Evolutionary conservation across 2,329 filamentous ascomycete genomes (phyloP).

Genomic region (Colletotrichum coccodes): DNA sequence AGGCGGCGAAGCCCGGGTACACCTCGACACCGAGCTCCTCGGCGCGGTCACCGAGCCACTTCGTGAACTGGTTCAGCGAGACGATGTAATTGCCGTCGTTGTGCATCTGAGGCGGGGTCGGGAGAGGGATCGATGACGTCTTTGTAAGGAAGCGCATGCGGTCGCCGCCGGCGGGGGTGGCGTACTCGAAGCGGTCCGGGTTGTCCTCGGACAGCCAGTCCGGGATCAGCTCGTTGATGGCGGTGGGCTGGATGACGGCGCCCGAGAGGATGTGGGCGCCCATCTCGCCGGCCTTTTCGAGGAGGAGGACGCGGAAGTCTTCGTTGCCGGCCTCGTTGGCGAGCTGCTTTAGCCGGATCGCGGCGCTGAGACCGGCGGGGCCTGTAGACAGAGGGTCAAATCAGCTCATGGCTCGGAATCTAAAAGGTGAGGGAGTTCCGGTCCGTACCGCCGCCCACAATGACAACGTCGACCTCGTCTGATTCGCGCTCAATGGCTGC

Average conservation of each 20-base stretch:
- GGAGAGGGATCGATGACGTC: constrained; percentile 80
- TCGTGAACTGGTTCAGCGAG: constrained; percentile 92
- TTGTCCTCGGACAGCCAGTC: constrained; percentile 94
- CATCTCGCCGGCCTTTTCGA: constrained; percentile 96
- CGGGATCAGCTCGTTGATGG: constrained; percentile 89
- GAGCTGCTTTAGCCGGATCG: constrained; percentile 94
- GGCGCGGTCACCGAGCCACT: constrained; percentile 96
- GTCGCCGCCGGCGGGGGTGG: constrained; percentile 84
- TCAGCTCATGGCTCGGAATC: neutral
- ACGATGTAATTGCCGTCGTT: constrained; percentile 99
- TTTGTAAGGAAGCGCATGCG: constrained; percentile 96
- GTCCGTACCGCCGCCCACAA: constrained; percentile 82
- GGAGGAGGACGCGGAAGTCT: constrained; percentile 89
- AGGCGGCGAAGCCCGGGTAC: constrained; percentile 94
- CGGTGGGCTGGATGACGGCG: constrained; percentile 90
- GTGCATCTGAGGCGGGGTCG: constrained; percentile 95
- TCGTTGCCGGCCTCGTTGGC: constrained; percentile 96
- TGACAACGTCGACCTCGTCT: constrained; percentile 96
- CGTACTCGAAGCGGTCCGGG: constrained; percentile 85
- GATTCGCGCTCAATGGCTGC: constrained; percentile 82
- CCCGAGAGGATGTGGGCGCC: constrained; percentile 96
- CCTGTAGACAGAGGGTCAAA: constrained; percentile 52
- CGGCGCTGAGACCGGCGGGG: constrained; percentile 91
- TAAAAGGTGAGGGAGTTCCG: neutral
- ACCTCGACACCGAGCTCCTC: constrained; percentile 96